phyloP scores from a whole-genome alignment of 2,329 filamentous ascomycete species.

The Stachybotrys chartarum region DNA sequence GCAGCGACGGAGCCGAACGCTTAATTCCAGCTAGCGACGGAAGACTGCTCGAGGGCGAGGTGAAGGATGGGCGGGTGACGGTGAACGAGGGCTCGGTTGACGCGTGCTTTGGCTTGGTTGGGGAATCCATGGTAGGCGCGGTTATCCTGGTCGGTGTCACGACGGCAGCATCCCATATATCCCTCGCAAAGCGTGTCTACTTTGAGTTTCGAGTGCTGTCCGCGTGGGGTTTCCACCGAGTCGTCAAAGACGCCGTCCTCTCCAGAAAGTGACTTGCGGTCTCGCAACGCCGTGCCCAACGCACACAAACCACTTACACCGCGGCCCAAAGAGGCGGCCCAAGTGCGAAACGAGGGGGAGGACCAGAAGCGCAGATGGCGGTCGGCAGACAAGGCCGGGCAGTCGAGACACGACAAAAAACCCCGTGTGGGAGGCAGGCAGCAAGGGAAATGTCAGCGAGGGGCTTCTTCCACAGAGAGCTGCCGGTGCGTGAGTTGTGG shows the following conservation, averaged over 20 bases:
- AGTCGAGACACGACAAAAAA: too few relatives aligned
- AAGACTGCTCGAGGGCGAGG: conserved; percentile 7
- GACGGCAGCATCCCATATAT: not conserved
- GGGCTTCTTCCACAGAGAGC: too few relatives aligned
- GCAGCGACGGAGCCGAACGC: conserved; percentile 55
- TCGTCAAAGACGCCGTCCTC: not conserved
- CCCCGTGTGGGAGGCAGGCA: too few relatives aligned
- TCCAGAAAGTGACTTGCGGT: conserved; percentile 7
- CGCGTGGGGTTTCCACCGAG: not conserved
- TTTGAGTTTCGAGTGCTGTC: not conserved
- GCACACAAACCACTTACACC: not conserved
- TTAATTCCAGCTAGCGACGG: conserved; percentile 41
- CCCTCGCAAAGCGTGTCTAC: not conserved
- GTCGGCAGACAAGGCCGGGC: not conserved
- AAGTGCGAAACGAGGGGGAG: not conserved
- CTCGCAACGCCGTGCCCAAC: conserved; percentile 1
- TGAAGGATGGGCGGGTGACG: conserved; percentile 8
- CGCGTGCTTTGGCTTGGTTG: conserved; percentile 22
- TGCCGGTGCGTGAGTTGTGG: too few relatives aligned
- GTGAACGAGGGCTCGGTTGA: conserved; percentile 27
- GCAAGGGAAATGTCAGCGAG: too few relatives aligned
- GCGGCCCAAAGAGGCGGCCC: not conserved
- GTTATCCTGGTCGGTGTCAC: conserved; percentile 5
- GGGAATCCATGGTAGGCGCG: conserved; percentile 31
- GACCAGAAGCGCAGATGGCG: not conserved